A percentile compares a stretch with the other conserved stretches of the same genome.
Evolutionary conservation across 2,329 filamentous ascomycete species (phyloP).

Genomic region (Botrytis fragariae): DNA sequence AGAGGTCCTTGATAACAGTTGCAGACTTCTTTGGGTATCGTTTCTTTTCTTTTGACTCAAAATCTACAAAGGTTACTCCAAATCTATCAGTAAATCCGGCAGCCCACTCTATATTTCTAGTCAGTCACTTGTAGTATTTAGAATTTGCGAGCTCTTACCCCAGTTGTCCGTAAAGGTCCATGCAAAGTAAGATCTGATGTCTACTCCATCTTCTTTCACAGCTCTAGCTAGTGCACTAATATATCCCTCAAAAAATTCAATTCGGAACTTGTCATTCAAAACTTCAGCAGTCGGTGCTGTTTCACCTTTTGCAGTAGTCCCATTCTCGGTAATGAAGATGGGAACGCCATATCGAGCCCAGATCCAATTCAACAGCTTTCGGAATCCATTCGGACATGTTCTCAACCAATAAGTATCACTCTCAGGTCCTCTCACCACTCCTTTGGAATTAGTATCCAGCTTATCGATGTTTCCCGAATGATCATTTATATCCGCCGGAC

Average conservation of each 20-base stretch:
- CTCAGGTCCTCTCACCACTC: constrained; percentile 71
- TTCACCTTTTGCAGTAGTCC: constrained; percentile 78
- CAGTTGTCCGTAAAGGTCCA: constrained; percentile 74
- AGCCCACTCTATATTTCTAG: constrained; percentile 43
- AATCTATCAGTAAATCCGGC: constrained; percentile 84
- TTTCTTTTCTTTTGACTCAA: constrained; percentile 67
- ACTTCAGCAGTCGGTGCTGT: constrained; percentile 68
- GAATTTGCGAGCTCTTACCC: constrained; percentile 11
- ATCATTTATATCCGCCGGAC: constrained; percentile 61
- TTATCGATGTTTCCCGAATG: constrained; percentile 72
- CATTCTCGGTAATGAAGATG: constrained; percentile 87
- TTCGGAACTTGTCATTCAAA: constrained; percentile 75
- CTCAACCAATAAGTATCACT: constrained; percentile 80
- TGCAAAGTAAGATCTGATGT: constrained; percentile 77
- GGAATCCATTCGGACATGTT: constrained; percentile 71
- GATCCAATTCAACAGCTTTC: constrained; percentile 72
- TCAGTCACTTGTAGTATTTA: not conserved
- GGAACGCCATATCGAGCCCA: constrained; percentile 73
- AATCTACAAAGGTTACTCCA: constrained; percentile 79
- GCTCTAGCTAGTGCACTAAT: constrained; percentile 74
- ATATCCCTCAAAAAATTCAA: constrained; percentile 74
- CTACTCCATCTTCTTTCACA: constrained; percentile 66
- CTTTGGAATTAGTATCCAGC: constrained; percentile 66
- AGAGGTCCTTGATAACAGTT: constrained; percentile 65
- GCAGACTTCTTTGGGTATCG: constrained; percentile 81